Evolutionary conservation across 805 yeast genomes (phyloP), one percentile per base, ranked within the genome.

Genomic region (Tetrapisispora fleetii): DNA sequence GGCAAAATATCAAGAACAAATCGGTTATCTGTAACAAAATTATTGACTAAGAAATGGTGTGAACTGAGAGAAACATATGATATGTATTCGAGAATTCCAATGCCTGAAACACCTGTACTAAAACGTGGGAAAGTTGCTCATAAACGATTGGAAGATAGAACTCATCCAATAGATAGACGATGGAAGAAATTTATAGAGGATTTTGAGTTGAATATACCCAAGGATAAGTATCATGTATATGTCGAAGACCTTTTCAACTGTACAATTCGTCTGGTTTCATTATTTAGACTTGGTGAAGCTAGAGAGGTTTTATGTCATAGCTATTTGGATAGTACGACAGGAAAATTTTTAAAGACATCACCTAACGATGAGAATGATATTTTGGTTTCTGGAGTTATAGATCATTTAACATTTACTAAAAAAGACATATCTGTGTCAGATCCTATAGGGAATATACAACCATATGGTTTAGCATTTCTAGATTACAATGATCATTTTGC

Each of bases 31-130:
- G 88, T 83, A 4, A 81, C 90, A 0, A 75, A 72, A 48, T 59
- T 85, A 9, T 63, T 81, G 11, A 76, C 83, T 0, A 70, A 75
- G 32, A 63, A 72, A 16, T 84, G 88, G 85, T 85, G 93, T 67
- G 91, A 85, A 61, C 64, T 84, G 42, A 66, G 79, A 38, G 71
- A 67, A 18, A 71, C 74, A 50, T 84, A 78, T 58, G 70, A 72
- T 22, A 58, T 79, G 0, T 83, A 76, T 54, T 66, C 81, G 0
- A 71, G 72, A 19, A 65, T 73, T 6, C 64, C 61, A 2, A 56
- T 56, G 2, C 59, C 55, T 32, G 62, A 63, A 21, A 74, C 74
- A 4, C 54, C 51, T 2, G 71, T 74, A 2, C 73, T 82, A 70
- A 48, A 49, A 2, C 53, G 65, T 13, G 91, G 91, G 0, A 58